Conservation (phyloP, 371 early-diverging fungal genomes). For the Batrachochytrium dendrobatidis region DNA sequence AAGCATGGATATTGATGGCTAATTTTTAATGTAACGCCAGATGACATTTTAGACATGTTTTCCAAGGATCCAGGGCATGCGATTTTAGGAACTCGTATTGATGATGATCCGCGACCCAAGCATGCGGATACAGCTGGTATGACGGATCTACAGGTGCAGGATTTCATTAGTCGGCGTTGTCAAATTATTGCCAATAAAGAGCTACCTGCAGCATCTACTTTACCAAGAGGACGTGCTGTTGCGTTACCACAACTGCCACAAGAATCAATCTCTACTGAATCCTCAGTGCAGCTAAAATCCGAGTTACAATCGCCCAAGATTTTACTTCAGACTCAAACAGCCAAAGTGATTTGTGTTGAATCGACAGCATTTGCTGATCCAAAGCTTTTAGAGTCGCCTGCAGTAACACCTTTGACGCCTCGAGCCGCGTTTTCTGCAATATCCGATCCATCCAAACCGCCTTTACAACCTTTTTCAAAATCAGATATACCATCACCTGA, state of each 20-base stretch:
- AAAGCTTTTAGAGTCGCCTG: too few relatives aligned
- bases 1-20: too few relatives aligned
- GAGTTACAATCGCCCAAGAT: too few relatives aligned
- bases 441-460: too few relatives aligned
- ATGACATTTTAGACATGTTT: background rate
- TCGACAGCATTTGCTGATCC: too few relatives aligned
- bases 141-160: background rate
- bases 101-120: background rate
- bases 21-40: too few relatives aligned
- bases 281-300: background rate
- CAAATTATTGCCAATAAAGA: background rate
- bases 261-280: background rate
- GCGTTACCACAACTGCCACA: background rate
- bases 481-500: too few relatives aligned
- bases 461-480: too few relatives aligned
- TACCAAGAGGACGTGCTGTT: background rate
- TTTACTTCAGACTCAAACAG: constrained; percentile 1
- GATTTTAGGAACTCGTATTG: background rate
- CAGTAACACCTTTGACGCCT: too few relatives aligned
- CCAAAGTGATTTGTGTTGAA: background rate
- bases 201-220: background rate
- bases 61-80: background rate
- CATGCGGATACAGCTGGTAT: background rate
- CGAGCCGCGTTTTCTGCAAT: too few relatives aligned
- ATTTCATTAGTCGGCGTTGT: background rate